These are phyloP conservation scores for Heritiera fomes DNA, from an alignment of 345 rosid species.

Conservation along the genomic window DNA sequence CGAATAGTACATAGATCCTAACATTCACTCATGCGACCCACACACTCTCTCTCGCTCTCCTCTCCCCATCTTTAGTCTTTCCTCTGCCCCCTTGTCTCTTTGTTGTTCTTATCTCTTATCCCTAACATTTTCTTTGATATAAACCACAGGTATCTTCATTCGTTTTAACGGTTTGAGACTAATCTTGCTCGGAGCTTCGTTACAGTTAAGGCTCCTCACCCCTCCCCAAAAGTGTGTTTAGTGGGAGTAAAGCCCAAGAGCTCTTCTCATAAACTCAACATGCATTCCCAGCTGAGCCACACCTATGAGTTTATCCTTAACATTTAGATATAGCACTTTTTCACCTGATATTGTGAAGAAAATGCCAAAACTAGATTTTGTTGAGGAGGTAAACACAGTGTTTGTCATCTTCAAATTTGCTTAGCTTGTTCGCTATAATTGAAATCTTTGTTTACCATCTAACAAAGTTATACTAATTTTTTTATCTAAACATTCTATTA, in stretches of 20 bases:
- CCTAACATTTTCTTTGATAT: conserved; percentile 16
- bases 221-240: too few relatives aligned
- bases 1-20: neutral
- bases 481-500: too few relatives aligned
- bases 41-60: too few relatives aligned
- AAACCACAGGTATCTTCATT: too few relatives aligned
- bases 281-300: too few relatives aligned
- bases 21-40: too few relatives aligned
- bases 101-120: conserved; percentile 21
- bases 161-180: too few relatives aligned
- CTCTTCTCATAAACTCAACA: too few relatives aligned
- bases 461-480: neutral
- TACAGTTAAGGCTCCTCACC: too few relatives aligned
- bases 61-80: too few relatives aligned
- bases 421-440: neutral
- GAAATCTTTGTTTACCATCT: neutral
- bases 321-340: conserved; percentile 76
- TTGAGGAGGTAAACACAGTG: conserved; percentile 60
- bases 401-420: neutral
- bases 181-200: too few relatives aligned
- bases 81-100: neutral
- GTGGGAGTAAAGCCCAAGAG: too few relatives aligned
- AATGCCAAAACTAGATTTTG: conserved; percentile 77
- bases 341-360: conserved; percentile 77
- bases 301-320: neutral